Evolutionary conservation across 306 rosid genomes (phyloP).

Genomic region (Cajanus cajan): DNA sequence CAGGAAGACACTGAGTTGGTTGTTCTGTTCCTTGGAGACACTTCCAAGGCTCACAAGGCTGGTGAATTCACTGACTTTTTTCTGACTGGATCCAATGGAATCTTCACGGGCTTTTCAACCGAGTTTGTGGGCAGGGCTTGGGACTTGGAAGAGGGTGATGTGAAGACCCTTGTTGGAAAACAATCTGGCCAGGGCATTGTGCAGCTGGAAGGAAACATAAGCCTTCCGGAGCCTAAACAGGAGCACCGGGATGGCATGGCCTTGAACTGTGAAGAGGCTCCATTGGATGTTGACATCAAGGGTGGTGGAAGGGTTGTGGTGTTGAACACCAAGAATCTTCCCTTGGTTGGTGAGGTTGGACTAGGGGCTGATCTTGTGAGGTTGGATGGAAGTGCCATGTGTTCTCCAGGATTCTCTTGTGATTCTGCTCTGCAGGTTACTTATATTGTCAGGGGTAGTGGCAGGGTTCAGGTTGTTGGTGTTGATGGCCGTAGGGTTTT

Average conservation of each 20-base stretch:
- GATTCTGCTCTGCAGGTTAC: constrained; percentile 86
- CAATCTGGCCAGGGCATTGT: constrained; percentile 64
- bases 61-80: constrained; percentile 81
- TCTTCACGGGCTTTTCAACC: constrained; percentile 67
- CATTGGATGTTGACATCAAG: constrained; percentile 67
- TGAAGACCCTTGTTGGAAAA: constrained; percentile 49
- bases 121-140: constrained; percentile 82
- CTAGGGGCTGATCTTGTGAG: constrained; percentile 80
- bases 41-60: constrained; percentile 72
- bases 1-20: constrained; percentile 67
- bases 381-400: constrained; percentile 77
- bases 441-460: constrained; percentile 71
- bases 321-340: constrained; percentile 77
- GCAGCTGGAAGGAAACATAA: constrained; percentile 36
- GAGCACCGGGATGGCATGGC: constrained; percentile 66
- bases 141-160: constrained; percentile 61
- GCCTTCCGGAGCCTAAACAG: constrained; percentile 53
- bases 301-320: constrained; percentile 82
- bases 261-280: constrained; percentile 78
- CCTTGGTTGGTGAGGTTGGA: constrained; percentile 79
- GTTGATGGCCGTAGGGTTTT: constrained; percentile 67
- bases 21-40: constrained; percentile 74
- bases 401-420: constrained; percentile 81
- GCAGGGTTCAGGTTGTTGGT: constrained; percentile 75
- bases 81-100: constrained; percentile 67